Evolutionary conservation across 352 stramenopile species (phyloP), one percentile per base, ranked within the genome.

Genomic region (Globisporangium nunn): DNA sequence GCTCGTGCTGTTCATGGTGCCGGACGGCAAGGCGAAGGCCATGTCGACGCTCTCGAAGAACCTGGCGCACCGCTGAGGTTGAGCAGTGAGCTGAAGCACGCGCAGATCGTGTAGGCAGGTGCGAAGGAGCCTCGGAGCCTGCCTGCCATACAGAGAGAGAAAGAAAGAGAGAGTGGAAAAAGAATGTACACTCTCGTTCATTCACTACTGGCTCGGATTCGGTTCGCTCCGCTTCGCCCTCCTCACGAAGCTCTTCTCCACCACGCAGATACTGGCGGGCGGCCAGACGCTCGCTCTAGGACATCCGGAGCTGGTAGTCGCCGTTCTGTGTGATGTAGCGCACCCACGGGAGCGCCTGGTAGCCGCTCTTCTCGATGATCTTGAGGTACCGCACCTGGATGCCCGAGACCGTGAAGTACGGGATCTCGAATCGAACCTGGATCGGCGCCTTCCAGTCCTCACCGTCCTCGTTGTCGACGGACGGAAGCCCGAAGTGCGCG

Each of bases 371-470:
- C 80, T 99, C 98, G 72, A 99, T 99, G 72, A 99, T 99, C 85
- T 99, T 99, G 55, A 99, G 85, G 85, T 99, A 99, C 49, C 98
- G 92, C 55, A 99, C 98, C 70, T 99, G 96, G 63, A 99, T 98
- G 31, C 97, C 95, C 56, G 89, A 98, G 44, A 98, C 95, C 35
- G 91, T 97, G 59, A 97, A 97, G 72, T 97, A 97, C 35, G 91
- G 91, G 56, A 97, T 97, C 72, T 97, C 96, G 73, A 99, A 99
- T 67, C 98, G 98, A 56, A 99, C 93, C 33, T 90, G 72, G 63
- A 96, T 96, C 6, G 90, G 90, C 29, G 85, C 82, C 66, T 95
- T 96, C 88, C 88, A 96, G 68, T 93, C 87, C 45, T 93, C 87
- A 48, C 72, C 81, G 6, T 87, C 78, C 23, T 78, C 69, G 61